phyloP scores from a whole-genome alignment of 371 early-diverging fungal genomes.

The Mortierella sp. region DNA sequence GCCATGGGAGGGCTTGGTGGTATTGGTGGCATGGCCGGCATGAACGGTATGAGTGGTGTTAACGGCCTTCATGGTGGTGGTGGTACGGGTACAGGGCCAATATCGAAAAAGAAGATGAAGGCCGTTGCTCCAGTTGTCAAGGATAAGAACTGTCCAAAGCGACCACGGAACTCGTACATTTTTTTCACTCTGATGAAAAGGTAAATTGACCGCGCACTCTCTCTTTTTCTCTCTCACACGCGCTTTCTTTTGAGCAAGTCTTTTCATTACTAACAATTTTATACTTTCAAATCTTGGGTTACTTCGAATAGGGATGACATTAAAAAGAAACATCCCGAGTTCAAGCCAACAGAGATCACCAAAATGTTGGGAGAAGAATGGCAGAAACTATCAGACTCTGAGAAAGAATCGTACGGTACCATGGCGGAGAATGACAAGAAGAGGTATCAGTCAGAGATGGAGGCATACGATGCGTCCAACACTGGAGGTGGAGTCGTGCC shows the following conservation, averaged over 20 bases:
- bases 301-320: slow-evolving; percentile 42
- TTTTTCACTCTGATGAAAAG: slow-evolving; percentile 52
- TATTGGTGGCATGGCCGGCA: slow-evolving; percentile 22
- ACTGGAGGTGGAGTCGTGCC: slow-evolving; percentile 14
- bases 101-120: slow-evolving; percentile 48
- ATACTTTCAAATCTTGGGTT: not conserved
- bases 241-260: no score
- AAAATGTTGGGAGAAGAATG: slow-evolving; percentile 57
- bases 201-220: slow-evolving; percentile 16
- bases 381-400: slow-evolving; percentile 56
- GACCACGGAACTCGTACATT: slow-evolving; percentile 56
- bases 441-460: slow-evolving; percentile 51
- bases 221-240: not conserved
- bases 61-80: not conserved
- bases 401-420: slow-evolving; percentile 49
- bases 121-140: slow-evolving; percentile 24
- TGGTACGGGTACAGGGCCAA: slow-evolving; percentile 12
- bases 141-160: slow-evolving; percentile 57
- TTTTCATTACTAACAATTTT: not conserved
- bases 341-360: slow-evolving; percentile 55
- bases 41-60: slow-evolving; percentile 24
- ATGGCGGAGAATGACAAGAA: slow-evolving; percentile 57
- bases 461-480: slow-evolving; percentile 46
- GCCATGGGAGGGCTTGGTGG: slow-evolving; percentile 20
- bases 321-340: slow-evolving; percentile 55